Conservation (phyloP, 2,329 filamentous ascomycete species). For the Arthrinium puccinioides region DNA sequence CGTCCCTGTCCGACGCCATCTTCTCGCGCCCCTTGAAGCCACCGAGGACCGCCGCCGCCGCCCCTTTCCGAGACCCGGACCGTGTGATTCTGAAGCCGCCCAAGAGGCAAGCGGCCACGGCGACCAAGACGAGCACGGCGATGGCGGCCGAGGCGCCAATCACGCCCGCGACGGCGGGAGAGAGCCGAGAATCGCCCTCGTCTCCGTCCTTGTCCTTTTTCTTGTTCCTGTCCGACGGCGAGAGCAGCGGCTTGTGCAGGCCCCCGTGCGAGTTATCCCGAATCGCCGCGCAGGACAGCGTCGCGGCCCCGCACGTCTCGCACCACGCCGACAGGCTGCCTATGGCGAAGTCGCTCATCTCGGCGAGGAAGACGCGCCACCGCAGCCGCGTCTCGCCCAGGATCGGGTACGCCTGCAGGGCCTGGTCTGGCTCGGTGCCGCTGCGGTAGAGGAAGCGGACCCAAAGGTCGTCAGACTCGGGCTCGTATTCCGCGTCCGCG, state of each 20-base stretch:
- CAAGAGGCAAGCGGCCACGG: slow-evolving; percentile 15
- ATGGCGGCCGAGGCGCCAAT: slow-evolving; percentile 37
- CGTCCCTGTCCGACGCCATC: slow-evolving; percentile 34
- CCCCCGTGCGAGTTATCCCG: slow-evolving; percentile 4
- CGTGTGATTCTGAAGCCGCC: slow-evolving; percentile 22
- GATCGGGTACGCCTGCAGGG: slow-evolving; percentile 30
- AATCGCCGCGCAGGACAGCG: slow-evolving; percentile 29
- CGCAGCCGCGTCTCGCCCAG: slow-evolving; percentile 31
- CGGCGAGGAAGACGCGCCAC: slow-evolving; percentile 29
- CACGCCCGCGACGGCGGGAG: slow-evolving; percentile 34
- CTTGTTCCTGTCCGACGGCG: too few relatives aligned
- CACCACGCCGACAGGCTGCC: slow-evolving; percentile 34
- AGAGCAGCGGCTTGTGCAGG: not conserved
- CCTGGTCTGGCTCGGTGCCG: slow-evolving; percentile 28
- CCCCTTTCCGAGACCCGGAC: slow-evolving; percentile 20
- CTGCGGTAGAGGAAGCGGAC: slow-evolving; percentile 53
- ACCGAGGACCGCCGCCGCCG: slow-evolving; percentile 19
- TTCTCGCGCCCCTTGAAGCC: slow-evolving; percentile 40
- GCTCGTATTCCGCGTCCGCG: slow-evolving; percentile 14
- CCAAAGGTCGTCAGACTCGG: slow-evolving; percentile 30
- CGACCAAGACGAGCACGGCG: slow-evolving; percentile 19
- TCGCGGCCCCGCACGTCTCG: slow-evolving; percentile 27
- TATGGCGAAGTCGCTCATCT: slow-evolving; percentile 28
- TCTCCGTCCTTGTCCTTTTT: not conserved
- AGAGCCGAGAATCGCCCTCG: slow-evolving; percentile 12